Conservation (phyloP, 331 rosid species). For the Dryas integrifolia region DNA sequence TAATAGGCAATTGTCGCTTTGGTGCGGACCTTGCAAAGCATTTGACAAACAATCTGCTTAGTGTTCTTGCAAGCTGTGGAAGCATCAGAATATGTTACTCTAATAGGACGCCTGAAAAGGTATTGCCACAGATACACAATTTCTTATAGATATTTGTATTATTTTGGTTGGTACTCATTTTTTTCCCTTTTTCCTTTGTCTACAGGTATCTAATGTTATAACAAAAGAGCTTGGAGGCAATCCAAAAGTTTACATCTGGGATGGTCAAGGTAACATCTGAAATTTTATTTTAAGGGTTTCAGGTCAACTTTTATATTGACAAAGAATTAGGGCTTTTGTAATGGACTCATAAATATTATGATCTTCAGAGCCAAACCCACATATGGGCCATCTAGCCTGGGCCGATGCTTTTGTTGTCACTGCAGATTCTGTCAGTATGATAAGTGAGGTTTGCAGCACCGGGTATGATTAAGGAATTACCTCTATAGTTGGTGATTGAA, state of each 20-base stretch:
- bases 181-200: conserved; percentile 21
- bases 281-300: neutral
- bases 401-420: conserved; percentile 88
- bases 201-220: conserved; percentile 63
- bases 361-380: conserved; percentile 71
- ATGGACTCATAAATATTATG: conserved; percentile 12
- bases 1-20: conserved; percentile 73
- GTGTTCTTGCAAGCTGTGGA: conserved; percentile 76
- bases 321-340: neutral
- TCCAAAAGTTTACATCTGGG: conserved; percentile 84
- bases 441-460: conserved; percentile 94
- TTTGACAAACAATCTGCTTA: conserved; percentile 54
- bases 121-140: conserved; percentile 23
- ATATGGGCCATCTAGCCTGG: conserved; percentile 95
- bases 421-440: conserved; percentile 90
- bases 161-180: neutral
- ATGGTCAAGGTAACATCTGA: conserved; percentile 61
- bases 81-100: conserved; percentile 91
- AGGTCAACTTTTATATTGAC: neutral
- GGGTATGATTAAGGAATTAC: conserved; percentile 60
- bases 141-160: neutral
- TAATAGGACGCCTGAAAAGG: conserved; percentile 79
- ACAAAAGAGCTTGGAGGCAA: conserved; percentile 67
- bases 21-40: conserved; percentile 88
- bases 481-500: conserved; percentile 3